Base-by-base conservation (phyloP, 371 early-diverging fungal species). In the Mucor mucedo region DNA sequence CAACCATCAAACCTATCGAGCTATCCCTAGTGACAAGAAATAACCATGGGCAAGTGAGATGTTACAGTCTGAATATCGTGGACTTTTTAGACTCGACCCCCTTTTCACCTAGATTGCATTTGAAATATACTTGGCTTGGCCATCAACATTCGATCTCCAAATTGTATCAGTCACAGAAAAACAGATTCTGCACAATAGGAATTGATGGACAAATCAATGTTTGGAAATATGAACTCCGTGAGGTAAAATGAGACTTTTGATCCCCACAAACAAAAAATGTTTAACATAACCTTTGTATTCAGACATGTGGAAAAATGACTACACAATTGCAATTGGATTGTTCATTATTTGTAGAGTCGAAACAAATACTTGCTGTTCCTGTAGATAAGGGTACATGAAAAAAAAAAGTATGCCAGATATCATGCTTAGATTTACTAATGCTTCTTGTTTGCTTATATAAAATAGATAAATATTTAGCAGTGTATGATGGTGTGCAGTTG, bases 41-140 rank as follows among this genome's bases (percentile, higher is more conserved):
- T 60, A 72, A 58, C 0, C 82, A 87, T 42, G 91, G 92, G 1
- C 84, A 87, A 2, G 56, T 92, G 14, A 77, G 84, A 63, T 80
- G 83, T 30, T 93, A 88, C 63, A 84, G 87, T 9, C 80, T 91
- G 63, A 88, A 90, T 58, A 71, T 93, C 44, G 84, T 91, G 58
- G 93, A 93, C 65, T 89, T 93, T 44, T 86, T 93, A 50, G 91
- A 89, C 47, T 77, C 81, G 1, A 78, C 85, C 0, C 81, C 84
- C 65, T 83, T 84, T 44, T 69, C 79, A 28, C 82, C 91, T 4
- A 81, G 81, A 42, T 70, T 93, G 5, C 72, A 82, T 21, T 63
- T 89, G 6, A 77, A 84, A 54, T 84, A 87, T 56, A 82, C 86
- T 1, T 93, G 92, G 92, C 65, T 82, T 6, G 91, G 89, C 0